Evolutionary conservation across 306 rosid species (phyloP), one percentile per base, ranked within the genome.

Genomic region (Adenanthera pavonina): DNA sequence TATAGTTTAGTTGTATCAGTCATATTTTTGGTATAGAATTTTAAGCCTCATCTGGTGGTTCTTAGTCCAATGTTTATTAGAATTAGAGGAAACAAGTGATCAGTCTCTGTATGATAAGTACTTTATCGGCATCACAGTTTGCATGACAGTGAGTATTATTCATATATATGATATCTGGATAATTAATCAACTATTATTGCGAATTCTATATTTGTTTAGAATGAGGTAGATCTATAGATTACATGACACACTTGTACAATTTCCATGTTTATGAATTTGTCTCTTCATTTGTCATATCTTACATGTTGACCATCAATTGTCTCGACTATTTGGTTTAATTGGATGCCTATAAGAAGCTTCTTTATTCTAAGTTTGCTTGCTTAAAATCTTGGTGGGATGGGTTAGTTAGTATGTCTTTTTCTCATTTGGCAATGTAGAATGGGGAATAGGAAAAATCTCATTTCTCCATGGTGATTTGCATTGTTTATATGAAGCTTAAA

Each of bases 401-500:
- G 34, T 19, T 19, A 59, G 65, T 25, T 20, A 19, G 65, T 19
- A 59, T 14, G 5, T 59, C 10, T 5, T 61, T 61, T 57, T 38
- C 41, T 5, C 41, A 38, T 38, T 3, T 38, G 41, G 41, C 4
- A 38, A 38, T 3, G 41, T 38, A 2, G 41, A 38, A 5, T 38
- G 30, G 38, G 3, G 30, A 30, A 10, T 3, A 36, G 67, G 40
- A 30, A 9, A 9, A 2, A 60, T 60, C 67, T 60, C 8, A 56
- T 19, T 67, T 41, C 20, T 41, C 52, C 15, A 0, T 65, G 20
- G 34, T 60, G 15, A 79, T 33, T 73, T 49, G 78, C 81, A 41
- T 81, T 68, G 67, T 65, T 41, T 61, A 25, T 69, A 38, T 44
- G 52, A 78, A 64, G 44, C 80, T 54, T 51, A 36, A 60, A 74